Conservation (phyloP, 768 basidiomycete species). For the Leucosporidium yakuticum region DNA sequence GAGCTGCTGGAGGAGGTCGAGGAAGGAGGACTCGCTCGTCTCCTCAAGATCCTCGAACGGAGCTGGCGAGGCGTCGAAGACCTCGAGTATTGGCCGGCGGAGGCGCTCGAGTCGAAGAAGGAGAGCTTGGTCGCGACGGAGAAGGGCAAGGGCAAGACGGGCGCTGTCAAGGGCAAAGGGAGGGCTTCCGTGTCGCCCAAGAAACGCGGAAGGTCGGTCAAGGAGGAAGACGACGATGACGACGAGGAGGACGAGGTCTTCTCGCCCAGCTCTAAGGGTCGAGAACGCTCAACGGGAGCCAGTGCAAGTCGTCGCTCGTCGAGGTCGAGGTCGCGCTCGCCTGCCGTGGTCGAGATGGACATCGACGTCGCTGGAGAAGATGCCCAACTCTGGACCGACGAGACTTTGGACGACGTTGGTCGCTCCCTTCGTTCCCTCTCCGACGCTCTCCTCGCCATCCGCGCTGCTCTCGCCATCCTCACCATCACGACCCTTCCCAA, state of each 20-base stretch:
- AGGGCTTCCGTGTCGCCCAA: neutral
- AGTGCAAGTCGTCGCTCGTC: neutral
- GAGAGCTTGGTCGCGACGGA: constrained; percentile 6
- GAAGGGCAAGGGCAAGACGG: constrained; percentile 44
- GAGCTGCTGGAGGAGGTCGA: constrained; percentile 60
- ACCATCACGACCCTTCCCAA: constrained; percentile 17
- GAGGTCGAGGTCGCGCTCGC: neutral
- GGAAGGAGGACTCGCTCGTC: constrained; percentile 54
- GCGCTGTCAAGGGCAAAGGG: constrained; percentile 3
- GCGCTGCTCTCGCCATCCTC: constrained; percentile 25
- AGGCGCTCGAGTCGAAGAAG: neutral
- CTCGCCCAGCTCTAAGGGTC: neutral
- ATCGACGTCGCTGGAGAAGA: constrained; percentile 2
- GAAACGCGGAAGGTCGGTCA: no score
- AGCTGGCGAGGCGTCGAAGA: constrained; percentile 70
- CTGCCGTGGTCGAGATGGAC: neutral
- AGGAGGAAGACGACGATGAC: constrained; percentile 39
- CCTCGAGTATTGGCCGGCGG: constrained; percentile 61
- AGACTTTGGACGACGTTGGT: neutral
- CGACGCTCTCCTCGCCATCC: constrained; percentile 25
- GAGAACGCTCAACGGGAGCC: constrained; percentile 2
- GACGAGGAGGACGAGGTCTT: constrained; percentile 40
- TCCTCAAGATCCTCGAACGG: constrained; percentile 72
- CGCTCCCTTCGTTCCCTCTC: constrained; percentile 1
- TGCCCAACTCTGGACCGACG: constrained; percentile 3